Evolutionary conservation across 1,284 basidiomycete species (phyloP), one percentile per base, ranked within the genome.

Genomic region (Ceratobasidium sp.): DNA sequence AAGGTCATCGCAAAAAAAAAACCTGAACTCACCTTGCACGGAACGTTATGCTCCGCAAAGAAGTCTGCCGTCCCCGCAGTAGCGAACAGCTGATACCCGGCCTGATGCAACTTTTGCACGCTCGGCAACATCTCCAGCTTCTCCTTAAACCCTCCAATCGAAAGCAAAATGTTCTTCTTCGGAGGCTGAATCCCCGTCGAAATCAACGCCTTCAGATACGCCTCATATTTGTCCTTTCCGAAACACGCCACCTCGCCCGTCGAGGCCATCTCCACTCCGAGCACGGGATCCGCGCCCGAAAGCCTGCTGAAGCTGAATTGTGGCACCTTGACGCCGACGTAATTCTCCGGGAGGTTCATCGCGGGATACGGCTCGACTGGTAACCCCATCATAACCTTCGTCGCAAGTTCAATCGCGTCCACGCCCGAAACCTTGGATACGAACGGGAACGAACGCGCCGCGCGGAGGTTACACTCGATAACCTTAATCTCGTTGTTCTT

Each of bases 401-500:
- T 99, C 31, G 97, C 97, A 89, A 99, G 91, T 85, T 98, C 96
- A 79, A 99, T 98, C 2, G 97, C 97, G 81, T 99, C 97, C 79
- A 98, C 88, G 45, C 96, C 96, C 6, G 97, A 98, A 76, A 98
- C 97, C 85, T 99, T 99, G 48, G 95, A 97, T 56, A 99, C 97
- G 87, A 99, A 99, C 72, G 98, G 97, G 91, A 98, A 99, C 0
- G 97, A 99, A 76, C 98, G 91, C 33, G 97, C 97, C 1, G 98
- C 98, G 76, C 97, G 95, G 50, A 99, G 87, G 84, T 99, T 99
- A 85, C 97, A 99, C 84, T 99, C 97, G 82, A 99, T 99, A 80
- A 99, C 97, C 89, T 99, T 98, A 89, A 99, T 99, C 84, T 99
- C 97, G 86, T 99, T 99, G 86, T 99, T 94, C 89, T 99, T 99